A percentile compares a stretch with the other conserved stretches of the same genome.
Conservation (phyloP, 2,329 filamentous ascomycete species). For the Colletotrichum sp. region DNA sequence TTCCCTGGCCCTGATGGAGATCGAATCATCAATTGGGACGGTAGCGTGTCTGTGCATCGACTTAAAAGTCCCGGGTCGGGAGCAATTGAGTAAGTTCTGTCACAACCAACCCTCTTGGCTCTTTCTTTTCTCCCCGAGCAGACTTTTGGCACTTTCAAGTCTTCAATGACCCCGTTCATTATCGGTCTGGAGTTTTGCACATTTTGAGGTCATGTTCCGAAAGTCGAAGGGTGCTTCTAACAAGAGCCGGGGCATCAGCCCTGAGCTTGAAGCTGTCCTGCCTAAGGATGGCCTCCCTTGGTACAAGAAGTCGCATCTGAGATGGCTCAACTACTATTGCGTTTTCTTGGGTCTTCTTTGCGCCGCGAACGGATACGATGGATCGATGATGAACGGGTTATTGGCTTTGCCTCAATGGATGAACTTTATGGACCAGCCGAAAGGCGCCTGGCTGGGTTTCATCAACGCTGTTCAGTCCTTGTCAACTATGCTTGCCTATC, state of each 20-base stretch:
- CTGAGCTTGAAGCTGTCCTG: not conserved
- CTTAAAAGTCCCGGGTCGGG: not conserved
- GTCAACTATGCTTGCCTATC: constrained; percentile 30
- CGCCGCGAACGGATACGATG: constrained; percentile 41
- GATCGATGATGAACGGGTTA: constrained; percentile 59
- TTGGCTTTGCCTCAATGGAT: constrained; percentile 52
- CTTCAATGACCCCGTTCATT: not conserved
- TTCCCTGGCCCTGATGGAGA: not conserved
- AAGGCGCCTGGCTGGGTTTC: not conserved
- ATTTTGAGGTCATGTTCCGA: not conserved
- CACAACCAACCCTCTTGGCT: not conserved
- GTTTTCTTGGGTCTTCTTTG: not conserved
- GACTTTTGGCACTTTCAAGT: not conserved
- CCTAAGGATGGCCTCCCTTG: not conserved
- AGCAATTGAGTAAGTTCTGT: not conserved
- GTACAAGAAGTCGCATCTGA: constrained; percentile 3
- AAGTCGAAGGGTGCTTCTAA: not conserved
- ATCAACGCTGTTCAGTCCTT: not conserved
- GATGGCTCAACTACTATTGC: constrained; percentile 5
- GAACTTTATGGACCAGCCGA: constrained; percentile 1
- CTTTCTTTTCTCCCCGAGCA: not conserved
- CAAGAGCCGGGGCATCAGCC: constrained; percentile 4
- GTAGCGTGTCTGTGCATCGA: not conserved
- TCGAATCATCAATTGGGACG: not conserved
- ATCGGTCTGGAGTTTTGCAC: not conserved